Base-by-base conservation (phyloP, 495 filamentous ascomycete species). In the Parachaetomium inaequale region DNA sequence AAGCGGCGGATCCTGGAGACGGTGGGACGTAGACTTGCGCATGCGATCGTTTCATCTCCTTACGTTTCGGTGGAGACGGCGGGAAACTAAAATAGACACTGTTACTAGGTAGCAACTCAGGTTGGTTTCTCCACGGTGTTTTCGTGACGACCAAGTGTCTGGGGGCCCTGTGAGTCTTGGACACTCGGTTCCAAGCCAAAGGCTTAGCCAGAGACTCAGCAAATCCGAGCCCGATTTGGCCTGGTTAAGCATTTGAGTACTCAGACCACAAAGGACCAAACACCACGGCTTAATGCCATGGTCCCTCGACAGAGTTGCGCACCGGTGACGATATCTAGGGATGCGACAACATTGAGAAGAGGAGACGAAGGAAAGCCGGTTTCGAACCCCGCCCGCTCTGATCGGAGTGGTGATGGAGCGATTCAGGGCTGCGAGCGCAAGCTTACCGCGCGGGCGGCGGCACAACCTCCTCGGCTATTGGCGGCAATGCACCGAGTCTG, bases 21-120 rank as follows among this genome's bases (percentile, higher is more conserved):
- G 32, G 10, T 28, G 29, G 42, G 25, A 21, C 56, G 40, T 63
- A 58, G 53, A 60, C 25, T 54, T 45, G 12, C 49, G 17, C 50
- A 19, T 42, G 36, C 49, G 38, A 29, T 54, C 51, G 25, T 45
- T 51, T 34, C 29, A 7, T 58, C 32, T 58, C 59, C 51, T 50
- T 62, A 46, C 36, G 32, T 58, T 59, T 45, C 21, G 53, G 29
- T 28, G 60, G 63, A 42, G 43, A 29, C 25, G 23, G 19, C 36
- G 28, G 64, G 55, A 55, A 59, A 55, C 42, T 49, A 62, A 66
- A 62, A 58, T 62, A 66, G 64, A 66, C 17, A 38, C 50, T 55
- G 26, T 52, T 50, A 45, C 32, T 38, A 65, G 63, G 58, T 61
- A 65, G 57, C 58, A 65, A 65, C 7, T 12, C 51, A 55, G 34